Evolutionary conservation across 1,284 basidiomycete species (phyloP).

Genomic region (Leccinum fallax): DNA sequence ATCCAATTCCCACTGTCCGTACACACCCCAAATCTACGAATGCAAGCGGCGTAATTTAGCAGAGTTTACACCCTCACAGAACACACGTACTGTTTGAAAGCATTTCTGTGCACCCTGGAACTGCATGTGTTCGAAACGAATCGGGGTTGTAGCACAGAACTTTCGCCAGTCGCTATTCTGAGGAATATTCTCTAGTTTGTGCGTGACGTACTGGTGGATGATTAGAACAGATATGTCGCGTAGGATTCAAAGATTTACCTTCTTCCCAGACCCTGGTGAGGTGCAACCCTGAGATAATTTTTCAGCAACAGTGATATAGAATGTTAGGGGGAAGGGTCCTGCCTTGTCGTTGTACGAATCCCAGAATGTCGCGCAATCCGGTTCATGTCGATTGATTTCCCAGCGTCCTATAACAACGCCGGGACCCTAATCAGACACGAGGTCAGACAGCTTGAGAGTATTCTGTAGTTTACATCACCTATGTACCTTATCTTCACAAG

Average conservation of each 20-base stretch:
- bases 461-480: conserved; percentile 3
- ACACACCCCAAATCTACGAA: conserved; percentile 20
- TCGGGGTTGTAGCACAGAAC: conserved; percentile 33
- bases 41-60: neutral
- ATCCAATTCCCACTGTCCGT: conserved; percentile 33
- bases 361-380: conserved; percentile 29
- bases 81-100: conserved; percentile 17
- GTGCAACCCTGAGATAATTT: conserved; percentile 26
- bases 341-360: conserved; percentile 23
- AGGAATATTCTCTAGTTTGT: conserved; percentile 29
- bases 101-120: conserved; percentile 28
- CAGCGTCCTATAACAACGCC: conserved; percentile 25
- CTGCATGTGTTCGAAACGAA: conserved; percentile 12
- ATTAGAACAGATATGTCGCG: neutral
- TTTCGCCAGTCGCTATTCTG: conserved; percentile 22
- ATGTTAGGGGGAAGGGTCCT: neutral
- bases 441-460: conserved; percentile 3
- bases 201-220: conserved; percentile 19
- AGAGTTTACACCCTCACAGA: neutral
- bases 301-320: neutral
- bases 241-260: conserved; percentile 5
- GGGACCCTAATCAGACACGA: conserved; percentile 18
- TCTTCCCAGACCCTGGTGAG: conserved; percentile 28
- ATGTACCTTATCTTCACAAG: conserved; percentile 29
- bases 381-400: conserved; percentile 24